Evolutionary conservation across 2,329 filamentous ascomycete species (phyloP).

Genomic region (Aspergillus ochraceus): DNA sequence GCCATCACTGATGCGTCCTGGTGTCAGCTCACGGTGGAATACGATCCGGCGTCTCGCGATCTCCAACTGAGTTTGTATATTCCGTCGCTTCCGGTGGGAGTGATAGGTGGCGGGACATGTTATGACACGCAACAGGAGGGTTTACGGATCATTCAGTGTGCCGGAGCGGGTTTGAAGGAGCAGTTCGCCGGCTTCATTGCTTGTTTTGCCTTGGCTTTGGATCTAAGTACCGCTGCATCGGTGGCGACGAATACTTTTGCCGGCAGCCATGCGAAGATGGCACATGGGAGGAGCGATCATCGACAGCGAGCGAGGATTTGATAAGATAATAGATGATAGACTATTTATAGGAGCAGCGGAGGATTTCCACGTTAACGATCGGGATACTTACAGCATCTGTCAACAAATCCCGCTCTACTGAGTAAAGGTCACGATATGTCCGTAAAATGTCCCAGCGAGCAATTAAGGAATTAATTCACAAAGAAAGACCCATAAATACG

Average conservation of each 20-base stretch:
- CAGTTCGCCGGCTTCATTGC: slow-evolving; percentile 27
- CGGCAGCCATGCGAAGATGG: background rate
- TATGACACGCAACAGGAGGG: slow-evolving; percentile 27
- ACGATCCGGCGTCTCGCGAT: slow-evolving; percentile 17
- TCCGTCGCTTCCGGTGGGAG: slow-evolving; percentile 27
- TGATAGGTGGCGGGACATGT: slow-evolving; percentile 25
- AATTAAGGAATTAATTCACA: too few species aligned
- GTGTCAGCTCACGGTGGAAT: slow-evolving; percentile 23
- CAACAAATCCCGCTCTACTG: too few species aligned
- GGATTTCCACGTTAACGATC: too few species aligned
- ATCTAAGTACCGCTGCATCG: slow-evolving; percentile 24
- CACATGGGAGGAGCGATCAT: background rate
- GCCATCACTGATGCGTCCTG: slow-evolving; percentile 21
- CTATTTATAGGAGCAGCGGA: too few species aligned
- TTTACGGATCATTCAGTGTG: slow-evolving; percentile 23
- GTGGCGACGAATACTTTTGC: slow-evolving; percentile 21
- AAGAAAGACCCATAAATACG: too few species aligned
- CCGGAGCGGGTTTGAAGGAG: slow-evolving; percentile 21
- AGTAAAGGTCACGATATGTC: too few species aligned
- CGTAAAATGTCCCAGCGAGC: too few species aligned
- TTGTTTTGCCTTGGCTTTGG: slow-evolving; percentile 27
- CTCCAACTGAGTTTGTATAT: slow-evolving; percentile 26
- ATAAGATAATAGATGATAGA: too few species aligned
- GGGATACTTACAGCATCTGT: too few species aligned
- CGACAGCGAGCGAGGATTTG: too few species aligned